Percentiles rank a stretch among this genome's conserved stretches.
These are phyloP conservation scores for Heliosperma pusillum DNA, from an alignment of 148 eudicot genomes.

Conservation along the genomic window DNA sequence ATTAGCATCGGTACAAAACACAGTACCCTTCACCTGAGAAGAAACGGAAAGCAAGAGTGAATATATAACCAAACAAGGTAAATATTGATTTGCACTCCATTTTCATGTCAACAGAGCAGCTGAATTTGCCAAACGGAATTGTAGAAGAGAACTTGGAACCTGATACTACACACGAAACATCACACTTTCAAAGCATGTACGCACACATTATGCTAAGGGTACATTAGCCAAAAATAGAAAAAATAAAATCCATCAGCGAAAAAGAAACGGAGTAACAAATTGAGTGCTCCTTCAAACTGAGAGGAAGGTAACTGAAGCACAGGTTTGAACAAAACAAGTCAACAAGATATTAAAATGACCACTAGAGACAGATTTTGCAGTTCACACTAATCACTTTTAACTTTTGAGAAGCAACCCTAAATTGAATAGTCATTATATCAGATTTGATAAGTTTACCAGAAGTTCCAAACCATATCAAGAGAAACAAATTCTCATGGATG, in stretches of 20 bases:
- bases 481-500: too few species aligned
- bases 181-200: background rate
- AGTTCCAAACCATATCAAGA: too few species aligned
- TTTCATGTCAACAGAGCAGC: background rate
- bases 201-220: background rate
- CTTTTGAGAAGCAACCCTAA: too few species aligned
- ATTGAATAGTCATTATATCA: too few species aligned
- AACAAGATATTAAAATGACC: too few species aligned
- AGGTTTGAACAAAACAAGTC: too few species aligned
- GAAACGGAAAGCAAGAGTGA: constrained; percentile 1
- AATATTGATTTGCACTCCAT: background rate
- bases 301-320: too few species aligned
- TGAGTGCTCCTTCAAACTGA: background rate
- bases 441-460: too few species aligned
- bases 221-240: too few species aligned
- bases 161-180: background rate
- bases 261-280: background rate
- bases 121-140: background rate
- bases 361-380: too few species aligned
- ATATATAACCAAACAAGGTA: background rate
- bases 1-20: constrained; percentile 52
- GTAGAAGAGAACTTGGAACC: background rate
- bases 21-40: constrained; percentile 79
- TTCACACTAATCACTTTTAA: too few species aligned
- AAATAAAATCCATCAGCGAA: too few species aligned